Evolutionary conservation across 495 filamentous ascomycete species (phyloP).

Genomic region (Neurospora terricola): DNA sequence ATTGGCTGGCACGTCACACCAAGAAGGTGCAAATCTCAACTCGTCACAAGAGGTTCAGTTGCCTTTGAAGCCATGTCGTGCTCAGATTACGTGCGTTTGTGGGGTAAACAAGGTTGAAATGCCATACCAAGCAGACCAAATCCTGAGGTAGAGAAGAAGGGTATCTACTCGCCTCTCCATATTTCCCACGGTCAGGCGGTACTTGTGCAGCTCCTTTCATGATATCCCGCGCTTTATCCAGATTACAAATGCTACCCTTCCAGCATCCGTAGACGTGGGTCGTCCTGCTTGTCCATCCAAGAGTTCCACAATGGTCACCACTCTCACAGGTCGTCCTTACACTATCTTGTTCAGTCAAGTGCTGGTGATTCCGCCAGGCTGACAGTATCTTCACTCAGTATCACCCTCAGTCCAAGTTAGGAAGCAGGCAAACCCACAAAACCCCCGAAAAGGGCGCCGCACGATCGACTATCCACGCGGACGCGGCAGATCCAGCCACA

Average conservation of each 20-base stretch:
- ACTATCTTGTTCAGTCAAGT: conserved; percentile 4
- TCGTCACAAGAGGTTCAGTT: conserved; percentile 4
- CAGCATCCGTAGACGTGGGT: conserved; percentile 2
- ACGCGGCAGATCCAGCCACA: neutral
- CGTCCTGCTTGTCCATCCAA: conserved; percentile 2
- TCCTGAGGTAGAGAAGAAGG: neutral
- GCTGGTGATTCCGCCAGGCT: conserved; percentile 25
- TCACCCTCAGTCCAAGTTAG: conserved; percentile 8
- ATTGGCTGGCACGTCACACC: neutral
- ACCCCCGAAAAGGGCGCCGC: conserved; percentile 15
- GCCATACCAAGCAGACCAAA: neutral
- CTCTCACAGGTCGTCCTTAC: conserved; percentile 2
- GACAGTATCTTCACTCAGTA: conserved; percentile 8
- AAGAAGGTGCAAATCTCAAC: neutral
- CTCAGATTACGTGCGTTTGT: conserved; percentile 30
- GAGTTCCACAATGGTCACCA: conserved; percentile 8
- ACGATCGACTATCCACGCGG: neutral
- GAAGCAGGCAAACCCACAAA: conserved; percentile 11
- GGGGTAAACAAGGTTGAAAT: conserved; percentile 13
- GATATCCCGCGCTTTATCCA: conserved; percentile 25
- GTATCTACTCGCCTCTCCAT: neutral
- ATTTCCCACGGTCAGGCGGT: conserved; percentile 1
- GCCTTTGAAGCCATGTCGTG: conserved; percentile 8
- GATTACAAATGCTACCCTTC: conserved; percentile 20
- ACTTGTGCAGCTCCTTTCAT: neutral